phyloP scores from a whole-genome alignment of 257 asterid species.

The Solanum piurae region DNA sequence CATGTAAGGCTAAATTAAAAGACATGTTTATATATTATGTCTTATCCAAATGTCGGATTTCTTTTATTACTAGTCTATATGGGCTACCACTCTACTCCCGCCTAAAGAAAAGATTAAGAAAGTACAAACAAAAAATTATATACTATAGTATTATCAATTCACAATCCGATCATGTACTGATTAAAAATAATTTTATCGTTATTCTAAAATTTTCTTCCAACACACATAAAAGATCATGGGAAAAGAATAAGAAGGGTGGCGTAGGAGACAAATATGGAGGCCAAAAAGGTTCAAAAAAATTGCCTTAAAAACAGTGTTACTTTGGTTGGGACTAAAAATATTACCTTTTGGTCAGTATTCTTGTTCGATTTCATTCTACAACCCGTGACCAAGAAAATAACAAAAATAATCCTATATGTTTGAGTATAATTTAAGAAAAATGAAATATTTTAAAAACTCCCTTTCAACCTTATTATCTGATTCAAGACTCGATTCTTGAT shows the following conservation, averaged over 20 bases:
- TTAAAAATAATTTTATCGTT: background rate
- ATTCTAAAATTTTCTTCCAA: background rate
- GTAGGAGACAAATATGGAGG: background rate
- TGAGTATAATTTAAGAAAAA: background rate
- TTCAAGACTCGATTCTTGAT: background rate
- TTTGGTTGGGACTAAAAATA: background rate
- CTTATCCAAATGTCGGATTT: background rate
- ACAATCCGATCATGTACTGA: background rate
- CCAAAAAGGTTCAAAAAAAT: background rate
- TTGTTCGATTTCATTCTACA: background rate
- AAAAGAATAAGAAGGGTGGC: background rate
- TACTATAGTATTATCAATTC: background rate
- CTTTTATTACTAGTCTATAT: too few species aligned
- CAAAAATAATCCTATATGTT: background rate
- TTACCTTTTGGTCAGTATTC: background rate
- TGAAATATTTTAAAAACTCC: too few species aligned
- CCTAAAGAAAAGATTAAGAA: background rate
- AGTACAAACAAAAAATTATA: background rate
- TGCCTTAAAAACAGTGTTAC: background rate
- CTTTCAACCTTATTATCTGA: background rate
- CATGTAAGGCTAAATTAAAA: too few species aligned
- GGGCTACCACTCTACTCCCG: background rate
- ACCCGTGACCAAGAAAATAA: background rate
- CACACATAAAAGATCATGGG: background rate
- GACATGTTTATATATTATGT: too few species aligned